Conservation (phyloP, 352 stramenopile genomes). For the Phytophthora sansomeana region DNA sequence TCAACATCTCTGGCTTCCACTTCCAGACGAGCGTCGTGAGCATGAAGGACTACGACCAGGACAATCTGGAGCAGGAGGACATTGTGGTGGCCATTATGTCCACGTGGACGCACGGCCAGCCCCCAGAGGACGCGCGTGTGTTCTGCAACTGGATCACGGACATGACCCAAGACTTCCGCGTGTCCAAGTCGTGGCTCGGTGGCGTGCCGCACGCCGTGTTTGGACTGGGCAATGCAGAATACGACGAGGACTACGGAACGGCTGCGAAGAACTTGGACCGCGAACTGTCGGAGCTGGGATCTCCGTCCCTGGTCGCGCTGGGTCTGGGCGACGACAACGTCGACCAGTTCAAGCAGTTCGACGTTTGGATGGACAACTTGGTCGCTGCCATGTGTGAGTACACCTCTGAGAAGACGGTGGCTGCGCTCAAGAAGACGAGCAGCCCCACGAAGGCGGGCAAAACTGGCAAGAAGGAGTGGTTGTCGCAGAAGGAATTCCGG, state of each 20-base stretch:
- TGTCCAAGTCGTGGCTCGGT: conserved; percentile 85
- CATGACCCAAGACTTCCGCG: conserved; percentile 91
- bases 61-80: conserved; percentile 89
- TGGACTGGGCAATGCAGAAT: conserved; percentile 88
- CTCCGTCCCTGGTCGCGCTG: conserved; percentile 61
- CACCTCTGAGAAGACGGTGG: conserved; percentile 50
- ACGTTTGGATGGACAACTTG: conserved; percentile 83
- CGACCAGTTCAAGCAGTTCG: conserved; percentile 85
- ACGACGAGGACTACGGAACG: conserved; percentile 88
- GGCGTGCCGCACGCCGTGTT: conserved; percentile 82
- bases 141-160: conserved; percentile 91
- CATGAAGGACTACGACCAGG: conserved; percentile 91
- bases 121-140: conserved; percentile 75
- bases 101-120: conserved; percentile 84
- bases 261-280: conserved; percentile 79
- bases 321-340: conserved; percentile 86
- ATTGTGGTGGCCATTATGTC: conserved; percentile 88
- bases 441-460: conserved; percentile 21
- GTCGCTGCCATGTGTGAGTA: conserved; percentile 82
- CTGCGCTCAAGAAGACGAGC: conserved; percentile 21
- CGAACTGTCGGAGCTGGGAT: conserved; percentile 71
- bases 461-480: conserved; percentile 53
- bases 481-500: conserved; percentile 87
- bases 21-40: conserved; percentile 86
- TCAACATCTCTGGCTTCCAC: conserved; percentile 82